Percentiles rank a stretch among this genome's conserved stretches.
These are phyloP conservation scores for Talaromyces wortmannii DNA, from an alignment of 495 filamentous ascomycete genomes.

Conservation along the genomic window DNA sequence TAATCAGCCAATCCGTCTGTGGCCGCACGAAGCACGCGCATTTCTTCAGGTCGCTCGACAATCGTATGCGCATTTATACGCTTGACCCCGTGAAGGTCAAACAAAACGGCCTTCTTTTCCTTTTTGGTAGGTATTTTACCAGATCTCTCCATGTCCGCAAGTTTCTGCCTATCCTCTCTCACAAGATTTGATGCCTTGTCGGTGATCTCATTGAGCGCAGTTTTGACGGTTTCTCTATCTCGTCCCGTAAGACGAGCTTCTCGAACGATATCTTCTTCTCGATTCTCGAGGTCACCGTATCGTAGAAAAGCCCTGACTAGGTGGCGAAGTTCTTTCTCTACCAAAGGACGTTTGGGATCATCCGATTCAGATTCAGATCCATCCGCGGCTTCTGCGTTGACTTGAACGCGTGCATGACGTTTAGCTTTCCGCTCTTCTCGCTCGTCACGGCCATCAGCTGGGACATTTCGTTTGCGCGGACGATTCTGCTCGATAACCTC, in stretches of 20 bases:
- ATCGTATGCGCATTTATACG: constrained; percentile 93
- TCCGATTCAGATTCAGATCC: constrained; percentile 51
- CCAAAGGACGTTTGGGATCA: constrained; percentile 80
- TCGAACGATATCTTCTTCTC: constrained; percentile 74
- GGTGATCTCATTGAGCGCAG: constrained; percentile 66
- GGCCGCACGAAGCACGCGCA: constrained; percentile 73
- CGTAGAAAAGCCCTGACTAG: constrained; percentile 81
- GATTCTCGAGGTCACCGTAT: constrained; percentile 81
- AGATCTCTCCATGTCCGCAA: constrained; percentile 56
- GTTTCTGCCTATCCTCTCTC: constrained; percentile 55
- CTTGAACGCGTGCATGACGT: constrained; percentile 76
- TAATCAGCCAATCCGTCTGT: constrained; percentile 56
- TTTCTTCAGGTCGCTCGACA: constrained; percentile 78
- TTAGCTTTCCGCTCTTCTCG: constrained; percentile 88
- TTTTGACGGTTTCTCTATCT: constrained; percentile 67
- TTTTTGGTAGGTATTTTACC: constrained; percentile 84
- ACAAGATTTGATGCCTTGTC: constrained; percentile 61
- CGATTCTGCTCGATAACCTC: constrained; percentile 78
- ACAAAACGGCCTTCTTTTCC: constrained; percentile 91
- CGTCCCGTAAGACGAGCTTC: constrained; percentile 77
- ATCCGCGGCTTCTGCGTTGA: constrained; percentile 51
- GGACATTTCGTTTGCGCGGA: constrained; percentile 74
- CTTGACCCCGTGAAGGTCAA: constrained; percentile 86
- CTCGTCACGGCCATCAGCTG: constrained; percentile 58
- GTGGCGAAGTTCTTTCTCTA: constrained; percentile 85